phyloP scores from a whole-genome alignment of 2,329 filamentous ascomycete genomes.

The Eurotiales sp. region DNA sequence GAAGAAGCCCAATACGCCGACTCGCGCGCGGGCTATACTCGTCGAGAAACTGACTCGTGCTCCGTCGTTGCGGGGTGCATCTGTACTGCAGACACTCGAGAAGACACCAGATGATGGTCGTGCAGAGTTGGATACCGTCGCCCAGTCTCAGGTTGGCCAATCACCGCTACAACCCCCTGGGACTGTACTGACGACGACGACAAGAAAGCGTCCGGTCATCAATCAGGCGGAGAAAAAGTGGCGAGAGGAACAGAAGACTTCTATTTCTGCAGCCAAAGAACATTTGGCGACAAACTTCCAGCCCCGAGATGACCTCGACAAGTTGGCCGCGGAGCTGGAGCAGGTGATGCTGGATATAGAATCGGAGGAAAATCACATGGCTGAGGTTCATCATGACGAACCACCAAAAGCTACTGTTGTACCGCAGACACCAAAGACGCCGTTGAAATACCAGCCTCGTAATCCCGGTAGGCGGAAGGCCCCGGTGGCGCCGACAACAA shows the following conservation, averaged over 20 bases:
- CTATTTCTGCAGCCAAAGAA: conserved; percentile 34
- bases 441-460: conserved; percentile 35
- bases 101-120: not conserved
- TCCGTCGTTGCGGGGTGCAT: conserved; percentile 31
- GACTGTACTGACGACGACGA: conserved; percentile 1
- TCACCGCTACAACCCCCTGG: conserved; percentile 1
- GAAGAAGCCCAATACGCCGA: conserved; percentile 29
- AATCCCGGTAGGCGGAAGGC: conserved; percentile 24
- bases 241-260: conserved; percentile 32
- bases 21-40: conserved; percentile 36
- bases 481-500: not conserved
- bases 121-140: conserved; percentile 15
- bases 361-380: conserved; percentile 23
- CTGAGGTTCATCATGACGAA: conserved; percentile 16
- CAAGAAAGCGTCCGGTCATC: conserved; percentile 37
- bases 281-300: conserved; percentile 33
- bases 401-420: conserved; percentile 12
- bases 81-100: conserved; percentile 26
- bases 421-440: conserved; percentile 22
- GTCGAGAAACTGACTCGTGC: conserved; percentile 37
- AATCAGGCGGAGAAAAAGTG: conserved; percentile 39
- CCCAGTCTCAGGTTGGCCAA: conserved; percentile 14
- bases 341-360: conserved; percentile 42
- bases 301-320: conserved; percentile 33
- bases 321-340: conserved; percentile 39